These are phyloP conservation scores for Aspergillus homomorphus DNA, from an alignment of 495 filamentous ascomycete species.

Conservation along the genomic window DNA sequence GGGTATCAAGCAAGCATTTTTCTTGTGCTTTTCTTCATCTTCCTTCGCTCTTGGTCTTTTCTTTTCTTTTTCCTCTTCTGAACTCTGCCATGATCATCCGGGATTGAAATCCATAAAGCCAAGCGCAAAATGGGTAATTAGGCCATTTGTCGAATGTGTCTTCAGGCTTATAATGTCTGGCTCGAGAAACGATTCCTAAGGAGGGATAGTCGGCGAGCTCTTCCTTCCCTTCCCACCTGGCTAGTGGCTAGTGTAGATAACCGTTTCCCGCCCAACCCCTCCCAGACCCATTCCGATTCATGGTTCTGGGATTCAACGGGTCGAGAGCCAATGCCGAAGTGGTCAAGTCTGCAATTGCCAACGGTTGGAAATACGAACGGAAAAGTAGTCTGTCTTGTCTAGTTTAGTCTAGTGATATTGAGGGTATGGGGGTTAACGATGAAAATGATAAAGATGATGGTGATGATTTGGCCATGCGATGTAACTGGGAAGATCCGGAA, in stretches of 20 bases:
- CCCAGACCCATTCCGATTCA: constrained; percentile 6
- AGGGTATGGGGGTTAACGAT: neutral
- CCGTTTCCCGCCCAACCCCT: neutral
- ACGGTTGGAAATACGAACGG: neutral
- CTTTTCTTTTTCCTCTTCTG: neutral
- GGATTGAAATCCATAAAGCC: neutral
- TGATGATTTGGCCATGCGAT: neutral
- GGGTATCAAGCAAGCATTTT: neutral
- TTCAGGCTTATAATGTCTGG: constrained; percentile 1
- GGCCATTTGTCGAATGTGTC: neutral
- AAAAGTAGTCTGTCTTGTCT: no score
- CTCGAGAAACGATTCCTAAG: neutral
- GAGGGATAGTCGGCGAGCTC: no score
- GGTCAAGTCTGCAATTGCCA: constrained; percentile 14
- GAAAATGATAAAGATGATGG: neutral
- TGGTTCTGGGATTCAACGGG: constrained; percentile 2
- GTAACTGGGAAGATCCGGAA: neutral
- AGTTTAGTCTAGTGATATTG: no score
- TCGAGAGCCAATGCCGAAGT: neutral
- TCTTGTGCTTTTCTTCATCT: neutral
- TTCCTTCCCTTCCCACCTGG: no score
- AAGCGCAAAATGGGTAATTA: neutral
- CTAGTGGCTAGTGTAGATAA: neutral
- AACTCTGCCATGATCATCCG: neutral
- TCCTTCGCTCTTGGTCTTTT: neutral